Percentiles rank a stretch among this genome's conserved stretches.
Conservation (phyloP, 768 basidiomycete genomes). For the Suillus plorans region DNA sequence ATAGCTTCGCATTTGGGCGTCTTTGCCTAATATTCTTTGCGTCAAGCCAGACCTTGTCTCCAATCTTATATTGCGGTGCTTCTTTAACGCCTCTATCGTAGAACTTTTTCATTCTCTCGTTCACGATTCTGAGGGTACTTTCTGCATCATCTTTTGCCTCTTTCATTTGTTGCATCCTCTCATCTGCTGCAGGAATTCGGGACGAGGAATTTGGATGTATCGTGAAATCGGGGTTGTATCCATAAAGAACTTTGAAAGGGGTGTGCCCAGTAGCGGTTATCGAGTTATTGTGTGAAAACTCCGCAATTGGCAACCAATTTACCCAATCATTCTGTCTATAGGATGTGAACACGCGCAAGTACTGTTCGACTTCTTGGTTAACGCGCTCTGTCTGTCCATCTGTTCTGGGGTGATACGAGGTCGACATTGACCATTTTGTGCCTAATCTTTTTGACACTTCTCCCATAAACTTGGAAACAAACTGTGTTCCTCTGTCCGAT, state of each 20-base stretch:
- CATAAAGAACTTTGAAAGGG: slow-evolving; percentile 27
- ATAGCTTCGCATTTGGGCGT: background rate
- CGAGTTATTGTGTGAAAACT: slow-evolving; percentile 35
- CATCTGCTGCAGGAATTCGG: slow-evolving; percentile 9
- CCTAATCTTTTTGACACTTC: background rate
- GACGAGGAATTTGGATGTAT: background rate
- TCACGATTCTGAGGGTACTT: slow-evolving; percentile 6
- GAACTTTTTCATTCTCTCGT: slow-evolving; percentile 24
- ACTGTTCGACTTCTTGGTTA: slow-evolving; percentile 37
- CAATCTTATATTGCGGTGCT: slow-evolving; percentile 11
- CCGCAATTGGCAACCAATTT: slow-evolving; percentile 29
- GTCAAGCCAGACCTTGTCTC: slow-evolving; percentile 27
- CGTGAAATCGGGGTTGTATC: background rate
- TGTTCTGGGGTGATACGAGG: slow-evolving; percentile 40
- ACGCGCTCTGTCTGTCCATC: slow-evolving; percentile 40
- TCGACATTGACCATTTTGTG: slow-evolving; percentile 19
- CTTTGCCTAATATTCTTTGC: slow-evolving; percentile 18
- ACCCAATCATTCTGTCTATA: slow-evolving; percentile 37
- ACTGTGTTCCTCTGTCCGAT: slow-evolving; percentile 4
- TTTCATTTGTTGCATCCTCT: slow-evolving; percentile 19
- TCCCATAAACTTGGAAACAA: background rate
- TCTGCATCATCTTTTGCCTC: slow-evolving; percentile 5
- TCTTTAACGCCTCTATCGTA: slow-evolving; percentile 14
- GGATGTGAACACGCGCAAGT: slow-evolving; percentile 33
- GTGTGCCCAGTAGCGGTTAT: slow-evolving; percentile 24